Evolutionary conservation across 2,329 filamentous ascomycete species (phyloP), one percentile per base, ranked within the genome.

Genomic region (Xylaria sp.): DNA sequence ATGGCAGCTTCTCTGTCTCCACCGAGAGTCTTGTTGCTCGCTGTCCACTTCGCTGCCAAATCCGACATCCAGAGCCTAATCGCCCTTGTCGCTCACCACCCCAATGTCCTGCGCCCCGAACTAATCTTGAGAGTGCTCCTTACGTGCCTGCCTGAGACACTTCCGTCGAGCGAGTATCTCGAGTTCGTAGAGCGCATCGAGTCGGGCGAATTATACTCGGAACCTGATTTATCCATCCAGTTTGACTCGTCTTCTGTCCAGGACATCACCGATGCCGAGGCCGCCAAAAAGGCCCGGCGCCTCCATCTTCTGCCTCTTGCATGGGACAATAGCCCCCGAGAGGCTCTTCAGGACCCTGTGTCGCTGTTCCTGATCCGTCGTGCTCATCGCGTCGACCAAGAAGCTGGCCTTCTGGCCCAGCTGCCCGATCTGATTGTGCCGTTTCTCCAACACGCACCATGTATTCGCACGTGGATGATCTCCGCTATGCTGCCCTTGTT

Each of bases 71-170:
- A 82, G 68, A 82, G 83, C 66, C 78, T 95, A 62, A 81, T 84
- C 58, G 80, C 79, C 54, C 79, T 95, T 64, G 82, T 86, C 54
- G 79, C 83, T 21, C 78, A 81, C 38, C 79, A 90, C 68, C 76
- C 77, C 54, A 78, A 83, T 56, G 81, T 88, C 37, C 79, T 95
- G 56, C 81, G 83, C 27, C 82, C 84, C 44, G 86, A 90, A 58
- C 78, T 92, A 13, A 73, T 91, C 23, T 80, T 95, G 60, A 87
- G 89, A 44, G 87, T 95, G 54, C 77, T 96, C 21, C 82, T 96
- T 46, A 91, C 89, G 19, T 91, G 89, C 72, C 81, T 96, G 1
- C 92, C 92, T 25, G 91, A 94, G 75, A 88, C 84, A 43, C 72
- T 87, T 4, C 84, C 84, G 4, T 87, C 91, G 4, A 76, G 76